phyloP scores from a whole-genome alignment of 2,329 filamentous ascomycete species.

The Colletotrichum sidae region DNA sequence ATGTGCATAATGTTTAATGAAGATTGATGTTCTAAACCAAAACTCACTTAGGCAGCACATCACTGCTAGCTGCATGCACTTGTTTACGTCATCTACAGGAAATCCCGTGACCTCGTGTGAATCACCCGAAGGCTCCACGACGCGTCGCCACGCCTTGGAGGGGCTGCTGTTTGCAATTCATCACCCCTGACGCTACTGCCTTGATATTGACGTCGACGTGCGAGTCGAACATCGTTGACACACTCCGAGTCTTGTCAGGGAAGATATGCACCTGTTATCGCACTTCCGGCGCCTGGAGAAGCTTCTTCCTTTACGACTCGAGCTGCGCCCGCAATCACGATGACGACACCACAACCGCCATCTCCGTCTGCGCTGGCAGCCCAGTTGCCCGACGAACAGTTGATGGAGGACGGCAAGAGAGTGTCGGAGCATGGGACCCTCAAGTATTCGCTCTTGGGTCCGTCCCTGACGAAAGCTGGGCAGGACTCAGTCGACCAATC shows the following conservation, averaged over 20 bases:
- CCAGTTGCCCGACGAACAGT: slow-evolving; percentile 1
- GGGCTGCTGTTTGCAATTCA: neutral
- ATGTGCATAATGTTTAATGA: slow-evolving; percentile 26
- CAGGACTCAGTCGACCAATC: slow-evolving; percentile 93
- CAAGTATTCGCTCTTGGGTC: slow-evolving; percentile 90
- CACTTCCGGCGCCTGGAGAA: neutral
- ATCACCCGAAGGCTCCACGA: slow-evolving; percentile 16
- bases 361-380: slow-evolving; percentile 1
- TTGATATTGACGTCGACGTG: neutral
- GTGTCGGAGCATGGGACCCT: slow-evolving; percentile 66
- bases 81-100: neutral
- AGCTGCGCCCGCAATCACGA: neutral
- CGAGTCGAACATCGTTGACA: neutral
- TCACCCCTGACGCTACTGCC: slow-evolving; percentile 2
- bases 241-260: neutral
- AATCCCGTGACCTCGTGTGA: slow-evolving; percentile 28
- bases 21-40: neutral
- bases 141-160: slow-evolving; percentile 4
- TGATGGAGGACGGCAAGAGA: slow-evolving; percentile 7
- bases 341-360: slow-evolving; percentile 35
- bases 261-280: slow-evolving; percentile 11
- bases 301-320: neutral
- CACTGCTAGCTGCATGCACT: neutral
- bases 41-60: too few relatives aligned
- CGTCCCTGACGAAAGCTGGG: slow-evolving; percentile 92